Conservation (phyloP, 2,329 filamentous ascomycete species). For the Verticillium zaregamsianum region DNA sequence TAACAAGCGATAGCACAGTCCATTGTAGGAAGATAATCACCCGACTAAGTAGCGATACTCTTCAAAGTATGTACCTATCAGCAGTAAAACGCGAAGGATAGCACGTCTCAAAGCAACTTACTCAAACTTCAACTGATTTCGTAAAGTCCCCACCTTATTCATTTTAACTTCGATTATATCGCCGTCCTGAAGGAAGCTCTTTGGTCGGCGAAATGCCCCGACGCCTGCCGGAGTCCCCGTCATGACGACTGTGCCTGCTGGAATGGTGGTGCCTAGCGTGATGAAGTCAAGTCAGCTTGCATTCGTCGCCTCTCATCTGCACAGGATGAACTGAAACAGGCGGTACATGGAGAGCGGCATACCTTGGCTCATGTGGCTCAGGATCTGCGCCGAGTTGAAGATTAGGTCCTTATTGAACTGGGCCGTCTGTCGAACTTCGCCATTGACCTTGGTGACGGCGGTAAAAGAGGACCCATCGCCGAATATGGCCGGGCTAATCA, state of each 20-base stretch:
- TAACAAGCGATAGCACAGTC: too few species aligned
- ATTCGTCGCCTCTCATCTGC: neutral
- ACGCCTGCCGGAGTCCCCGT: slow-evolving; percentile 38
- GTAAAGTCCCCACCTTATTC: slow-evolving; percentile 18
- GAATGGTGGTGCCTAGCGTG: slow-evolving; percentile 34
- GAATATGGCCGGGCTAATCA: slow-evolving; percentile 1
- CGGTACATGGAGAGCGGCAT: slow-evolving; percentile 17
- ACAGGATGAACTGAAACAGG: neutral
- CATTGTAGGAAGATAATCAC: too few species aligned
- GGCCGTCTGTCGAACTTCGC: slow-evolving; percentile 26
- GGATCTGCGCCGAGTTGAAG: slow-evolving; percentile 20
- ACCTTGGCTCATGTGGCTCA: slow-evolving; percentile 33
- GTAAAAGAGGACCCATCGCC: neutral
- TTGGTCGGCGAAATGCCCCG: slow-evolving; percentile 30
- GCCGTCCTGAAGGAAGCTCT: slow-evolving; percentile 26
- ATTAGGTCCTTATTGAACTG: slow-evolving; percentile 32
- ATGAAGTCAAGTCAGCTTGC: too few species aligned
- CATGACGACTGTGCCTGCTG: slow-evolving; percentile 41
- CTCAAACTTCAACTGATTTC: slow-evolving; percentile 19
- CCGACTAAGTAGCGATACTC: too few species aligned
- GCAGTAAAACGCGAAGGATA: too few species aligned
- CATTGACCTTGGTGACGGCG: neutral
- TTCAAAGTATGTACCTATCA: too few species aligned
- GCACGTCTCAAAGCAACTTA: too few species aligned
- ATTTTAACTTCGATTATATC: slow-evolving; percentile 30